These are phyloP conservation scores for Claviceps maximensis DNA, from an alignment of 2,329 filamentous ascomycete species.

Conservation along the genomic window DNA sequence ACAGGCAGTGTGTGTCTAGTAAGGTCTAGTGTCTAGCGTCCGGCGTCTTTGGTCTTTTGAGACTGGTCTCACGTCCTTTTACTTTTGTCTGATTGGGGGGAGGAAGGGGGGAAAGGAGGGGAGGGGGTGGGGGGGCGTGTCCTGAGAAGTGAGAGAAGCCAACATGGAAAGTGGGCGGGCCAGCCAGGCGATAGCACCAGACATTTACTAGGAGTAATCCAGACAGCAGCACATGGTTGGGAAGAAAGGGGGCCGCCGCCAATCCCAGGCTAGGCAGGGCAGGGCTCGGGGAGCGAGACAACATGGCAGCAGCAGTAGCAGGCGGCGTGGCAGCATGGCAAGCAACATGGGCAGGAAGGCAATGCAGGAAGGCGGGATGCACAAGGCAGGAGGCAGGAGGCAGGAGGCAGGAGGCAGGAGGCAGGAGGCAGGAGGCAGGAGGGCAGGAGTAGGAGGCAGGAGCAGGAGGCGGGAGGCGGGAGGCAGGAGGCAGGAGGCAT, in stretches of 20 bases:
- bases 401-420: neutral
- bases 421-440: neutral
- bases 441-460: neutral
- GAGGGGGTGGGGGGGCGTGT: neutral
- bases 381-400: neutral
- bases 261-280: neutral
- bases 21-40: neutral
- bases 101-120: neutral
- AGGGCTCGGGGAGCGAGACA: neutral
- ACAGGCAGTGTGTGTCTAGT: neutral
- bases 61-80: constrained; percentile 3
- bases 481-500: neutral
- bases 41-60: neutral
- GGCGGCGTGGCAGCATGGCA: neutral
- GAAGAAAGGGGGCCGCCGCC: too few species aligned
- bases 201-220: too few species aligned
- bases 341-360: constrained; percentile 1
- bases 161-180: too few species aligned
- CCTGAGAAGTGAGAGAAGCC: too few species aligned
- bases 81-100: neutral
- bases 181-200: too few species aligned
- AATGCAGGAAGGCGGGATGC: neutral
- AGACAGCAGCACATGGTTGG: too few species aligned
- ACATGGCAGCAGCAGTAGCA: constrained; percentile 3
- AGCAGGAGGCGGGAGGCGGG: neutral